Conservation (phyloP, 768 basidiomycete species). For the Amanita fuliginea region DNA sequence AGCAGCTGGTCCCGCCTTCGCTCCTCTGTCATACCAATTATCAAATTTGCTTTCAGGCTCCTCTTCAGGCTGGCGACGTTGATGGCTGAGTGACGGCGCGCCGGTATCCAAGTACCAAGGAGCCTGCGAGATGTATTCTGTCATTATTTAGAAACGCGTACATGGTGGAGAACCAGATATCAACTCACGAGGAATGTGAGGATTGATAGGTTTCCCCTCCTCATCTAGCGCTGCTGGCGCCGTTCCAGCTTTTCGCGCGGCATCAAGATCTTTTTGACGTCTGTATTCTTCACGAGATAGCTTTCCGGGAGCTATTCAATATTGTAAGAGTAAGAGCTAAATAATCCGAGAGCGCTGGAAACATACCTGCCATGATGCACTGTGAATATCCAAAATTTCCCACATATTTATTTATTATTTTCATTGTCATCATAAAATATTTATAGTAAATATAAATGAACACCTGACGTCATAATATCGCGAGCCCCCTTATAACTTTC, state of each 20-base stretch:
- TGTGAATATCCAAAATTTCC: background rate
- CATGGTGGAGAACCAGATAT: background rate
- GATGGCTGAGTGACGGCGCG: slow-evolving; percentile 87
- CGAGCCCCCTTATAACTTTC: no score
- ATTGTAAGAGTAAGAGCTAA: slow-evolving; percentile 8
- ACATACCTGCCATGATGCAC: slow-evolving; percentile 24
- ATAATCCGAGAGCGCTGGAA: background rate
- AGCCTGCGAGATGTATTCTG: slow-evolving; percentile 96
- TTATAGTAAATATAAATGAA: no score
- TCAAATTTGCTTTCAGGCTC: slow-evolving; percentile 58
- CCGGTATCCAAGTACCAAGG: slow-evolving; percentile 99
- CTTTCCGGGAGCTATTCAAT: slow-evolving; percentile 51
- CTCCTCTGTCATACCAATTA: slow-evolving; percentile 86
- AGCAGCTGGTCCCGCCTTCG: slow-evolving; percentile 77
- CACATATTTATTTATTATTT: background rate
- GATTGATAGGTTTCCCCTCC: slow-evolving; percentile 93
- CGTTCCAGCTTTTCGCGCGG: slow-evolving; percentile 96
- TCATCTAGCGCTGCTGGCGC: slow-evolving; percentile 94
- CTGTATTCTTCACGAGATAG: slow-evolving; percentile 92
- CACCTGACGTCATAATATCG: no score
- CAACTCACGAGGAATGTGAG: slow-evolving; percentile 90
- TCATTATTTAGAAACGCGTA: background rate
- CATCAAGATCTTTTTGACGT: slow-evolving; percentile 93
- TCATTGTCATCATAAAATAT: background rate
- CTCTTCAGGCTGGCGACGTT: slow-evolving; percentile 68